Percentiles rank a stretch among this genome's conserved stretches.
These are phyloP conservation scores for Aspergillus proliferans DNA, from an alignment of 2,329 filamentous ascomycete genomes.

Conservation along the genomic window DNA sequence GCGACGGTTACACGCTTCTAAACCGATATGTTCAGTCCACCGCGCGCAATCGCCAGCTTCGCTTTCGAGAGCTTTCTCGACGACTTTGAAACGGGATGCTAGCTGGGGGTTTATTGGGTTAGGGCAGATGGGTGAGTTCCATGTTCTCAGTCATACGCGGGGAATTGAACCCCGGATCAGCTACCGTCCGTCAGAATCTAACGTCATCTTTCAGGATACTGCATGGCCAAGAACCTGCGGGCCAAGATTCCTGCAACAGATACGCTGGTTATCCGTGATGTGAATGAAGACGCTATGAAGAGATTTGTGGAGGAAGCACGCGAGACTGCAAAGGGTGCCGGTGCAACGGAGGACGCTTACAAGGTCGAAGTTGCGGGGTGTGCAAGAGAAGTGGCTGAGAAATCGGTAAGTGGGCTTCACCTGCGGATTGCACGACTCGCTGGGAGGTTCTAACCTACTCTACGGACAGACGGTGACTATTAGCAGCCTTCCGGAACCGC, in stretches of 20 bases:
- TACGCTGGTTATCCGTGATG: slow-evolving; percentile 58
- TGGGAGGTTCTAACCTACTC: not conserved
- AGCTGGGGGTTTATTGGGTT: slow-evolving; percentile 57
- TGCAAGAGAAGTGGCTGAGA: slow-evolving; percentile 59
- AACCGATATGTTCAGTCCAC: slow-evolving; percentile 1
- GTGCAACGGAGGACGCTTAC: slow-evolving; percentile 30
- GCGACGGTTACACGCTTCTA: slow-evolving; percentile 8
- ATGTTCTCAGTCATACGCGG: no score
- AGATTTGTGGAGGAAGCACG: slow-evolving; percentile 53
- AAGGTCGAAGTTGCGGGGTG: slow-evolving; percentile 52
- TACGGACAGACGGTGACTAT: slow-evolving; percentile 68
- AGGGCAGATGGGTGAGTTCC: slow-evolving; percentile 53
- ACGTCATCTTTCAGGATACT: slow-evolving; percentile 49
- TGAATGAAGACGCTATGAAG: slow-evolving; percentile 52
- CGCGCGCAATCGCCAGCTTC: not conserved
- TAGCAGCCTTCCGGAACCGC: slow-evolving; percentile 81
- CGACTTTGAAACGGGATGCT: slow-evolving; percentile 38
- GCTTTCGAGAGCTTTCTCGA: slow-evolving; percentile 39
- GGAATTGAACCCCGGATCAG: no score
- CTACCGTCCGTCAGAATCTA: not conserved
- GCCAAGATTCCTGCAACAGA: slow-evolving; percentile 59
- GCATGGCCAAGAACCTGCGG: slow-evolving; percentile 67
- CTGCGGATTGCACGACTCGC: not conserved
- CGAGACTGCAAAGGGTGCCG: slow-evolving; percentile 21
- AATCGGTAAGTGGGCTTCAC: slow-evolving; percentile 50